Evolutionary conservation across 1,139 yeast species (phyloP), one percentile per base, ranked within the genome.

Genomic region (Williopsis jadinii): DNA sequence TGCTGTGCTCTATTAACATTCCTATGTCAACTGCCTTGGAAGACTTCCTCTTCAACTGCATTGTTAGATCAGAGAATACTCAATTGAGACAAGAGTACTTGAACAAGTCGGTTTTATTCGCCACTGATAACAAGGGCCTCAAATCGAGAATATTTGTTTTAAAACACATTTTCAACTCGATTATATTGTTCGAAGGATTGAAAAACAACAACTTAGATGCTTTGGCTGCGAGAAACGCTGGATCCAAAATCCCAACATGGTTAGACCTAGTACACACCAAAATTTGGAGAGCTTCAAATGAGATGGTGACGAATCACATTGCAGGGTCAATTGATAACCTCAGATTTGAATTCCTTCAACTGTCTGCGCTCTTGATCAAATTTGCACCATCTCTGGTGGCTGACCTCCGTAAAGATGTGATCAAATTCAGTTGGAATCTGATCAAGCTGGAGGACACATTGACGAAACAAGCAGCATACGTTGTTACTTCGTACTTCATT

Each of bases 391-490:
- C 66, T 1, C 61, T 71, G 19, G 71, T 87, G 13, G 67, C 74
- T 9, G 82, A 77, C n/a, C 73, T 77, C 50, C 73, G 88, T 37
- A 92, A 88, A 55, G 96, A 88, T 53, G 77, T 92, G 36, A 86
- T 92, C 62, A 88, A 87, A 59, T 92, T 90, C 64, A 85, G 92
- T 51, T 94, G 98, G 98, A 85, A 85, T 52, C 86, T 82, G 56
- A 84, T 92, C 56, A 87, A 87, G 53, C 66, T 90, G 36, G 97
- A 90, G 50, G 99, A 94, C 57, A 77, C 81, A 44, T 77, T 88
- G 40, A 81, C 95, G 34, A 94, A 94, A 58, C 96, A 88, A 53
- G 86, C 94, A 5, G 97, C 97, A 0, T 90, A 90, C 59, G 88
- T 88, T 32, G 79, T 94, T 2, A 87, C 95, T 2, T 75, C 95